Conservation (phyloP, 139 green algal genomes). For the Parachlorella kessleri region DNA sequence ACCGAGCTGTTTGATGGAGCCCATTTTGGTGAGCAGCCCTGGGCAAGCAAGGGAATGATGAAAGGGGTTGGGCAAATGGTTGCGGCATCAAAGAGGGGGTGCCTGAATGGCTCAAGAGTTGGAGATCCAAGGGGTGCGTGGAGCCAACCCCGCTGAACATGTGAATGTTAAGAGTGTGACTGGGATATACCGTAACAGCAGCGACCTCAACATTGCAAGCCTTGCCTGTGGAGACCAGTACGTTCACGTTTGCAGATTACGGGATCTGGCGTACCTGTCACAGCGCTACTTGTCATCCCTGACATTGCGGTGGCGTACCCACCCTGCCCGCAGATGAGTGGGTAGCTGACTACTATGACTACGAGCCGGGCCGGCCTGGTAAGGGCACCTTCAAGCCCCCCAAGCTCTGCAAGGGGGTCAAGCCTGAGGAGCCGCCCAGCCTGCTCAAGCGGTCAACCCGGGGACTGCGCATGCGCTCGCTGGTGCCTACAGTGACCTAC, state of each 20-base stretch:
- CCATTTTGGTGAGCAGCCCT: conserved; percentile 48
- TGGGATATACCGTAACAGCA: too few species aligned
- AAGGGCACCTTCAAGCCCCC: conserved; percentile 30
- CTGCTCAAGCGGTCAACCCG: not conserved
- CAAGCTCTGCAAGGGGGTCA: conserved; percentile 23
- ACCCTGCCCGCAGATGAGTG: conserved; percentile 32
- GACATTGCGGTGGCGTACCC: too few species aligned
- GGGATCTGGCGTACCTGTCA: too few species aligned
- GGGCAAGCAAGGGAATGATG: too few species aligned
- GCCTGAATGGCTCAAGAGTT: too few species aligned
- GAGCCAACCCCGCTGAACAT: too few species aligned
- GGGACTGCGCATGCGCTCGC: conserved; percentile 2
- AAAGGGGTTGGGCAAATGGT: too few species aligned
- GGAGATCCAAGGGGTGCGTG: too few species aligned
- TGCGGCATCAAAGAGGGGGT: too few species aligned
- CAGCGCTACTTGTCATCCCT: too few species aligned
- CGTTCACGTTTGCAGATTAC: not conserved
- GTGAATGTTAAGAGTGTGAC: too few species aligned
- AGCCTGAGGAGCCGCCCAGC: not conserved
- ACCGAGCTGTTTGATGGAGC: conserved; percentile 39
- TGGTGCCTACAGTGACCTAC: conserved; percentile 20
- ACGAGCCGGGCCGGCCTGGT: conserved; percentile 17
- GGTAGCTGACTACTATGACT: conserved; percentile 37
- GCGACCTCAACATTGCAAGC: not conserved
- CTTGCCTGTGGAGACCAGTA: not conserved